Conservation (phyloP, 108 stramenopile genomes). For the Pelagomonas calceolata region DNA sequence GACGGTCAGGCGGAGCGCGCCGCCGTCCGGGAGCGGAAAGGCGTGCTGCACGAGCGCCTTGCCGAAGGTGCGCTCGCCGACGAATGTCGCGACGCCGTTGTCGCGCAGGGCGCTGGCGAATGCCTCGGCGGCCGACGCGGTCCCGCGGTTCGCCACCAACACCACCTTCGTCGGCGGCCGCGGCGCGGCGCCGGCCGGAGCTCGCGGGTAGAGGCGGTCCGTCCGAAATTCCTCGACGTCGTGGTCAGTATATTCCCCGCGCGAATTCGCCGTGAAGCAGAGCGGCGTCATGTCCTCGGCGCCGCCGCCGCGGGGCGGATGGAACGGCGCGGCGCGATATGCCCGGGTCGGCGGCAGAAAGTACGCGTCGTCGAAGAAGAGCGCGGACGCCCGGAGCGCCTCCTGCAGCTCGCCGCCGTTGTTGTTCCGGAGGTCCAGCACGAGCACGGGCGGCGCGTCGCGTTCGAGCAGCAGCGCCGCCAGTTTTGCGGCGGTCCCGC, state of each 20-base stretch:
- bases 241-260: slow-evolving; percentile 9
- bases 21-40: slow-evolving; percentile 44
- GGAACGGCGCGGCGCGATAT: too few species aligned
- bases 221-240: slow-evolving; percentile 7
- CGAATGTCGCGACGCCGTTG: slow-evolving; percentile 4
- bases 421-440: slow-evolving; percentile 16
- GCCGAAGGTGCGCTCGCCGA: slow-evolving; percentile 9
- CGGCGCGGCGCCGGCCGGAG: background rate
- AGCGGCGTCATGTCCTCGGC: background rate
- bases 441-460: background rate
- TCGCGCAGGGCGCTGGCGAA: slow-evolving; percentile 12
- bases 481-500: background rate
- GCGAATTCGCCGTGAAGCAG: slow-evolving; percentile 3
- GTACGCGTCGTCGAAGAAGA: background rate
- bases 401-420: slow-evolving; percentile 10
- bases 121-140: slow-evolving; percentile 6
- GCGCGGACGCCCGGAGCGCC: background rate
- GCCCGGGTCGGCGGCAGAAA: too few species aligned
- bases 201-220: slow-evolving; percentile 1
- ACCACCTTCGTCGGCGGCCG: background rate
- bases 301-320: background rate
- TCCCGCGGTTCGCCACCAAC: slow-evolving; percentile 8
- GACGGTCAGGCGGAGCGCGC: slow-evolving; percentile 63
- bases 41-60: slow-evolving; percentile 14
- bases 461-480: background rate